Evolutionary conservation across 495 filamentous ascomycete genomes (phyloP).

Genomic region (Lasiosphaeria hispida): DNA sequence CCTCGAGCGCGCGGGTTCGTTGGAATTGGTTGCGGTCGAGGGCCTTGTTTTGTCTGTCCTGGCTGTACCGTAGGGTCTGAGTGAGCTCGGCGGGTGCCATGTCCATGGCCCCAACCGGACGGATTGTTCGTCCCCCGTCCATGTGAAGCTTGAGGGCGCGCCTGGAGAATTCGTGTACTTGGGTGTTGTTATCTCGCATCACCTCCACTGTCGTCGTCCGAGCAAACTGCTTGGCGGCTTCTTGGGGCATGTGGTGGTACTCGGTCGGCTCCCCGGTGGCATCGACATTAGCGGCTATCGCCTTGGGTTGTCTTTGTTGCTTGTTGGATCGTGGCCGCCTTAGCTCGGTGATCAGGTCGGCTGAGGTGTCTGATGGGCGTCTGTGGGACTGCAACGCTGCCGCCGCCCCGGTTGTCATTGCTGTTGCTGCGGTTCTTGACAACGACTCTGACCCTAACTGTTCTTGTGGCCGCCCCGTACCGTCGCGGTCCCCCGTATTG

Average conservation of each 20-base stretch:
- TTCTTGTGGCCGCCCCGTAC: too few relatives aligned
- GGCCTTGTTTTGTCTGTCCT: slow-evolving; percentile 23
- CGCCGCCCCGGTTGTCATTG: neutral
- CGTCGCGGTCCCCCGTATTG: neutral
- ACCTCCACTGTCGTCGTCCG: slow-evolving; percentile 43
- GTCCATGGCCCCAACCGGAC: neutral
- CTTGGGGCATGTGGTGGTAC: slow-evolving; percentile 41
- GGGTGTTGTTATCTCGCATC: slow-evolving; percentile 32
- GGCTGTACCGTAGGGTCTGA: slow-evolving; percentile 15
- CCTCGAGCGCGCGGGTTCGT: slow-evolving; percentile 28
- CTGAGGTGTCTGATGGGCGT: slow-evolving; percentile 4
- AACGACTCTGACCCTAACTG: too few relatives aligned
- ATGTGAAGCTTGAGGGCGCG: slow-evolving; percentile 36
- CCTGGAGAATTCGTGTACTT: slow-evolving; percentile 29
- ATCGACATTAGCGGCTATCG: neutral
- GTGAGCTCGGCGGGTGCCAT: slow-evolving; percentile 15
- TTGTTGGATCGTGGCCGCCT: slow-evolving; percentile 23
- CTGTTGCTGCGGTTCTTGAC: neutral
- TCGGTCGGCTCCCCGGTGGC: slow-evolving; percentile 18
- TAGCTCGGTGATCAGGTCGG: slow-evolving; percentile 19
- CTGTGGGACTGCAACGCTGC: neutral
- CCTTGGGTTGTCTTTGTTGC: neutral
- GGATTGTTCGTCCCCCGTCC: slow-evolving; percentile 17
- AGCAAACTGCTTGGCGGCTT: slow-evolving; percentile 49
- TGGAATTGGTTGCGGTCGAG: slow-evolving; percentile 37